These are phyloP conservation scores for Penicillium soppii DNA, from an alignment of 495 filamentous ascomycete species.

Conservation along the genomic window DNA sequence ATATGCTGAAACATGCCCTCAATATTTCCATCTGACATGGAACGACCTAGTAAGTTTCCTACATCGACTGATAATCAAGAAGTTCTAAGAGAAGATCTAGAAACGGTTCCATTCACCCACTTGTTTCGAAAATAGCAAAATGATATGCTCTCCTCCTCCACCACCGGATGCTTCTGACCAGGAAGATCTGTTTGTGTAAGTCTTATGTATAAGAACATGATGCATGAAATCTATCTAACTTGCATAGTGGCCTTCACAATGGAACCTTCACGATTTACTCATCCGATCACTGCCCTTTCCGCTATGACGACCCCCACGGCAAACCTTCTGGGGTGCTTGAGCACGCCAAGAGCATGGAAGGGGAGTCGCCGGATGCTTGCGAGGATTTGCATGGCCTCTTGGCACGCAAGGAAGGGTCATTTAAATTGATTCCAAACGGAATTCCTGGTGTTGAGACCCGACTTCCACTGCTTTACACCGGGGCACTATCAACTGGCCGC, in stretches of 20 bases:
- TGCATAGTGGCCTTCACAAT: slow-evolving; percentile 33
- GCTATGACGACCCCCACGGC: slow-evolving; percentile 41
- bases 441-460: slow-evolving; percentile 61
- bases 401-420: slow-evolving; percentile 29
- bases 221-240: too few species aligned
- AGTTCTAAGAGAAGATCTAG: background rate
- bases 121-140: background rate
- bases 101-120: background rate
- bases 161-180: slow-evolving; percentile 29
- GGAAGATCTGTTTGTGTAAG: slow-evolving; percentile 27
- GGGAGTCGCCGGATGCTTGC: background rate
- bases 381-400: background rate
- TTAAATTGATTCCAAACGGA: slow-evolving; percentile 47
- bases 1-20: slow-evolving; percentile 39
- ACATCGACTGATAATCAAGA: background rate
- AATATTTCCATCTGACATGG: slow-evolving; percentile 35
- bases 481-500: background rate
- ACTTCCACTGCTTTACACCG: slow-evolving; percentile 38
- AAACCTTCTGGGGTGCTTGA: slow-evolving; percentile 9
- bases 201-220: too few species aligned
- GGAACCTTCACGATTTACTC: slow-evolving; percentile 52
- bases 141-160: slow-evolving; percentile 44
- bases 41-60: slow-evolving; percentile 13
- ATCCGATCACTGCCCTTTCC: slow-evolving; percentile 57
- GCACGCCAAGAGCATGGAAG: background rate